Evolutionary conservation across 1,139 yeast species (phyloP).

Genomic region (Debaryomycetaceae sp.): DNA sequence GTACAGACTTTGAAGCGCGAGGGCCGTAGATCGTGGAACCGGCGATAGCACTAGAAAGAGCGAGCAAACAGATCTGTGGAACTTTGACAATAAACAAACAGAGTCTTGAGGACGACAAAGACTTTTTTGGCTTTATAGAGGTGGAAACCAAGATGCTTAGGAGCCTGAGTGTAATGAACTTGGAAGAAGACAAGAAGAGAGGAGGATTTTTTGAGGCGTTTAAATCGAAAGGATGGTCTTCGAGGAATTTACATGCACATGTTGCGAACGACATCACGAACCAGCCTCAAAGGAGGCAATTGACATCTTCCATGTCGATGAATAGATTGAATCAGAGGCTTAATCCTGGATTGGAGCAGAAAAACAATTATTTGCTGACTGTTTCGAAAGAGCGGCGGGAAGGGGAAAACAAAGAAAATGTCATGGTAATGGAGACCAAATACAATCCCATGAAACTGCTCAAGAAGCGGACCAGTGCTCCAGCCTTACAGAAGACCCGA

Average conservation of each 20-base stretch:
- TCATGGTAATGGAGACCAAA: conserved; percentile 15
- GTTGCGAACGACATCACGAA: not conserved
- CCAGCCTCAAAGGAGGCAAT: conserved; percentile 11
- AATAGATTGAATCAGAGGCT: conserved; percentile 11
- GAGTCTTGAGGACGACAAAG: too few species aligned
- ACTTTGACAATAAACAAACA: too few species aligned
- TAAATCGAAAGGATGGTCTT: conserved; percentile 16
- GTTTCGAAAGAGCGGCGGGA: conserved; percentile 10
- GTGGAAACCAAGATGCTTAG: conserved; percentile 27
- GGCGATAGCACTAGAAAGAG: not conserved
- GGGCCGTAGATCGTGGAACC: not conserved
- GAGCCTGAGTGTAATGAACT: conserved; percentile 29
- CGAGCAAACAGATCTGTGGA: too few species aligned
- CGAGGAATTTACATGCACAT: conserved; percentile 11
- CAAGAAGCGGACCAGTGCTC: conserved; percentile 7
- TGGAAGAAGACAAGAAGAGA: conserved; percentile 20
- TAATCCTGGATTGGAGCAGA: conserved; percentile 3
- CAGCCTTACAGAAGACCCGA: not conserved
- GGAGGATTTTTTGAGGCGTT: conserved; percentile 20
- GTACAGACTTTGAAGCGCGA: too few species aligned
- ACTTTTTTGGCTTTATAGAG: too few species aligned
- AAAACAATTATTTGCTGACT: conserved; percentile 8
- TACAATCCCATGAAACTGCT: conserved; percentile 18
- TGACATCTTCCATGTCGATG: conserved; percentile 14
- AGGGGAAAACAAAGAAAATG: conserved; percentile 13